Base-by-base conservation (phyloP, 352 stramenopile genomes). In the Globisporangium abappressorium region DNA sequence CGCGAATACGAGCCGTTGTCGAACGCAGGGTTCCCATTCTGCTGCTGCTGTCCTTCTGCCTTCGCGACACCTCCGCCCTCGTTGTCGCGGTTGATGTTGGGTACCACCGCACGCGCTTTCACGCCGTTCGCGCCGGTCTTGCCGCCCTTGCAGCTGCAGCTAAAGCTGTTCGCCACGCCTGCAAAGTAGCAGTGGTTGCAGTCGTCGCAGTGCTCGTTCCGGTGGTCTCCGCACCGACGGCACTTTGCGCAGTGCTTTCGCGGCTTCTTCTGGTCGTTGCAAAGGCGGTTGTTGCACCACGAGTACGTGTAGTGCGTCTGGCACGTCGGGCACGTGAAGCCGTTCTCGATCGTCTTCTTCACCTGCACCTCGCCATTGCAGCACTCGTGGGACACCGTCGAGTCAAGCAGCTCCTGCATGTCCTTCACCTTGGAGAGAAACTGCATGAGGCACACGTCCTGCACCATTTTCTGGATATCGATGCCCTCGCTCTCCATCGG, bases 101-200 rank as follows among this genome's bases (percentile, higher is more conserved):
- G 80, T 26, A 87, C 75, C 7, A 89, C 74, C 1, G 80, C 71
- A 54, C 82, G 72, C 55, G 79, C 77, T 65, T 86, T 89, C 24
- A 74, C 56, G 34, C 80, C 74, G 64, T 60, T 78, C 8, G 68
- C 68, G 12, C 64, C 64, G 5, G 49, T 62, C 43, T 64, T 65
- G 46, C 70, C 67, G 14, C 70, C 75, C 65, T 89, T 85, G 64
- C 86, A 94, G 66, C 82, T 92, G 65, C 86, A 94, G 62, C 82
- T 77, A 41, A 94, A 94, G 65, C 86, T 94, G 65, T 94, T 94
- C 34, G 86, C 86, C 36, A 94, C 86, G 24, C 86, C 86, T 9
- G 86, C 86, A 77, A 94, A 94, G 70, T 93, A 94, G 68, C 86
- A 94, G 67, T 92, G 86, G 57, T 91, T 90, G 70, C 86, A 94